Conservation (phyloP, 768 basidiomycete genomes). For the Suillus americanus region DNA sequence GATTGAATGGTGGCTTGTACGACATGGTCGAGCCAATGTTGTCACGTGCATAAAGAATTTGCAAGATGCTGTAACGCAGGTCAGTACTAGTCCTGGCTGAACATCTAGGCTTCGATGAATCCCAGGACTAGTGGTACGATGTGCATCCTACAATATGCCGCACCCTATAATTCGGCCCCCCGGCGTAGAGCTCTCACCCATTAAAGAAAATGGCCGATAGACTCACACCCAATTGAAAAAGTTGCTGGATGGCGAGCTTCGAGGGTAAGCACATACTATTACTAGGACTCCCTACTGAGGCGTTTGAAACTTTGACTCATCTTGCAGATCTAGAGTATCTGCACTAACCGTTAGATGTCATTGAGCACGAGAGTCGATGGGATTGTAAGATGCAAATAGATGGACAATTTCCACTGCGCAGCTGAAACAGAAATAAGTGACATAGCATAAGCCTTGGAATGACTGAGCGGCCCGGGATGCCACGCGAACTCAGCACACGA, state of each 20-base stretch:
- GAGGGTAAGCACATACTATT: background rate
- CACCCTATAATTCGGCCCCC: background rate
- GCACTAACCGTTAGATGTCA: background rate
- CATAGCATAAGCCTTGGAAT: background rate
- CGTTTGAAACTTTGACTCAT: background rate
- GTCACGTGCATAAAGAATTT: background rate
- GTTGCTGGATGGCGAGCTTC: background rate
- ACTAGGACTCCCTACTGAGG: background rate
- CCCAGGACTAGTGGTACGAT: background rate
- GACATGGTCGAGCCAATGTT: background rate
- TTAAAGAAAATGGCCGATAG: background rate
- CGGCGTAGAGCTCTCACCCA: background rate
- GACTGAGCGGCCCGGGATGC: background rate
- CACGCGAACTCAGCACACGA: slow-evolving; percentile 8
- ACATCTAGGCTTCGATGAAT: background rate
- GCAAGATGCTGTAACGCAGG: background rate
- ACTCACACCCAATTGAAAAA: background rate
- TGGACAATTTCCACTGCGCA: background rate
- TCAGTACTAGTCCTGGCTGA: no score
- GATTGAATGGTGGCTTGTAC: background rate
- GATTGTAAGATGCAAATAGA: background rate
- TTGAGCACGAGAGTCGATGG: background rate
- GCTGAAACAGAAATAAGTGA: background rate
- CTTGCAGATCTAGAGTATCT: background rate
- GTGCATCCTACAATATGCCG: background rate